These are phyloP conservation scores for Aspergillus ellipticus DNA, from an alignment of 495 filamentous ascomycete genomes.

Conservation along the genomic window DNA sequence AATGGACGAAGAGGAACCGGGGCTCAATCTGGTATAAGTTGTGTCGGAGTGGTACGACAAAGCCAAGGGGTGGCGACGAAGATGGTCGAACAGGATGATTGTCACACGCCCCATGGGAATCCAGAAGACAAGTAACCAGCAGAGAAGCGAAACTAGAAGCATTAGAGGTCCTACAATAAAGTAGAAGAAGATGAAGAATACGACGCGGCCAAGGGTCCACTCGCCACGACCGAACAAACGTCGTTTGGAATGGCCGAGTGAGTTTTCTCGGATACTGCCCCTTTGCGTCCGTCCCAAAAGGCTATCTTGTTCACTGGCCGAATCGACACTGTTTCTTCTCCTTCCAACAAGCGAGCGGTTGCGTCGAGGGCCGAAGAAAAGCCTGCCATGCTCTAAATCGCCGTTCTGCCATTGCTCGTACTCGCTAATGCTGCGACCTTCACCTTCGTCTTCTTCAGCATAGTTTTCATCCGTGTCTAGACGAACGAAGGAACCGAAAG, in stretches of 20 bases:
- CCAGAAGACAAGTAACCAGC: slow-evolving; percentile 95
- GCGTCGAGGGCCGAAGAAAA: slow-evolving; percentile 89
- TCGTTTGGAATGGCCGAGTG: slow-evolving; percentile 67
- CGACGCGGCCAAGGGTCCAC: slow-evolving; percentile 89
- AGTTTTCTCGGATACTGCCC: slow-evolving; percentile 44
- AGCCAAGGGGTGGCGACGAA: slow-evolving; percentile 88
- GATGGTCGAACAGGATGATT: slow-evolving; percentile 82
- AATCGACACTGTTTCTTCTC: slow-evolving; percentile 84
- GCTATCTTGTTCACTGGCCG: slow-evolving; percentile 81
- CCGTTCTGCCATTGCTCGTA: slow-evolving; percentile 99
- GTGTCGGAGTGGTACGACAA: slow-evolving; percentile 88
- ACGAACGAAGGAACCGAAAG: slow-evolving; percentile 93
- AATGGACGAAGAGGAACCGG: slow-evolving; percentile 75
- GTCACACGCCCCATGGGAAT: slow-evolving; percentile 98
- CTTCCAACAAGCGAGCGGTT: slow-evolving; percentile 81
- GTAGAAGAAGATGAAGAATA: slow-evolving; percentile 98
- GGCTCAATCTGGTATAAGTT: slow-evolving; percentile 63
- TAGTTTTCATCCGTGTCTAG: slow-evolving; percentile 92
- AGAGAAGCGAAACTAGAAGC: slow-evolving; percentile 78
- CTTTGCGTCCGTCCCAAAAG: slow-evolving; percentile 69
- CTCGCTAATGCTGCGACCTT: slow-evolving; percentile 97
- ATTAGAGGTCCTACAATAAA: slow-evolving; percentile 86
- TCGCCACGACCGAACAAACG: slow-evolving; percentile 91
- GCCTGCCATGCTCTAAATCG: slow-evolving; percentile 87
- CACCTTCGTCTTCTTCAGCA: slow-evolving; percentile 93